phyloP scores from a whole-genome alignment of 78 protist genomes.

The Dictyostelium citrinum region DNA sequence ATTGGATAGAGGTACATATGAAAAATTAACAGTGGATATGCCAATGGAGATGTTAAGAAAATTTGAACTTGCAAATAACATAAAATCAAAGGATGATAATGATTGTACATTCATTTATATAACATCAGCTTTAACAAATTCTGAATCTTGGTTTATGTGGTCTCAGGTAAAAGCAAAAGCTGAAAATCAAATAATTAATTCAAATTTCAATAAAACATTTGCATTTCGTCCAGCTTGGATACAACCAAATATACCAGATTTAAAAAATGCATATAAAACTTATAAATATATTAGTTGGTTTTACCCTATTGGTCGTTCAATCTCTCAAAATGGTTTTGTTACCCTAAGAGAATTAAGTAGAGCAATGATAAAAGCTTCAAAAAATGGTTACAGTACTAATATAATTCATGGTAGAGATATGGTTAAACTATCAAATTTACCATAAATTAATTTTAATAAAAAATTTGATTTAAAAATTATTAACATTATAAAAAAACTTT shows the following conservation, averaged over 20 bases:
- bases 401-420: neutral
- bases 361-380: neutral
- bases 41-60: neutral
- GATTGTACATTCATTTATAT: neutral
- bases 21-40: neutral
- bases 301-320: neutral
- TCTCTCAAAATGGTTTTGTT: neutral
- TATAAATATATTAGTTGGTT: constrained; percentile 16
- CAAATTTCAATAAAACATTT: neutral
- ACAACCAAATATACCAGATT: neutral
- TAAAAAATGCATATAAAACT: neutral
- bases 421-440: neutral
- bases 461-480: too few relatives aligned
- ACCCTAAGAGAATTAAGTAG: neutral
- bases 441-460: too few relatives aligned
- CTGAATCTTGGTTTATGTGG: neutral
- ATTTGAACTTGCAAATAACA: neutral
- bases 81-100: neutral
- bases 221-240: neutral
- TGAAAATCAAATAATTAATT: neutral
- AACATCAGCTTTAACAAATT: neutral
- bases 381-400: neutral
- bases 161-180: neutral
- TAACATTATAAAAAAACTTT: too few relatives aligned
- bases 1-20: neutral